A percentile compares a stretch with the other conserved stretches of the same genome.
Evolutionary conservation across 768 basidiomycete genomes (phyloP).

Genomic region (Phylloporus rhodoxanthus): DNA sequence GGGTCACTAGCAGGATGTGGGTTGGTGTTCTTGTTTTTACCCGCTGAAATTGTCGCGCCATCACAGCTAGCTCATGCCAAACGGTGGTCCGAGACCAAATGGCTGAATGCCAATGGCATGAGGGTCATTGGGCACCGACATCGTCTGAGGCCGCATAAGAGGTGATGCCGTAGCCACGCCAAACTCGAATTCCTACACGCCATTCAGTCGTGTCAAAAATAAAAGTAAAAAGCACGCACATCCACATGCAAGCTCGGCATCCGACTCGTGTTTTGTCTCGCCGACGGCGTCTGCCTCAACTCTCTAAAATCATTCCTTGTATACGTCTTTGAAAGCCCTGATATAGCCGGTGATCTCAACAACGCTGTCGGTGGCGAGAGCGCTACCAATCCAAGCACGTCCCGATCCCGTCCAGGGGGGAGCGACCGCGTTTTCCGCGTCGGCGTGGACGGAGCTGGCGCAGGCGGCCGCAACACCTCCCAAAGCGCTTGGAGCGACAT

Average conservation of each 20-base stretch:
- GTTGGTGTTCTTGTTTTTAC: too few species aligned
- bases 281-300: slow-evolving; percentile 58
- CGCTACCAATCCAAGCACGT: slow-evolving; percentile 52
- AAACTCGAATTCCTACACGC: slow-evolving; percentile 33
- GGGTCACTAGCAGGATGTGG: too few species aligned
- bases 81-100: slow-evolving; percentile 29
- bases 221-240: slow-evolving; percentile 37
- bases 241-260: slow-evolving; percentile 82
- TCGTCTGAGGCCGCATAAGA: slow-evolving; percentile 25
- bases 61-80: slow-evolving; percentile 19
- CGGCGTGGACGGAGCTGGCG: slow-evolving; percentile 48
- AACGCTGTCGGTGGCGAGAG: slow-evolving; percentile 68
- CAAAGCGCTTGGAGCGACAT: slow-evolving; percentile 46
- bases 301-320: slow-evolving; percentile 76
- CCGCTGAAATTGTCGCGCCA: not conserved
- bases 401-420: slow-evolving; percentile 23
- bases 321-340: slow-evolving; percentile 80
- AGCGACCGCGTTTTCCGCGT: slow-evolving; percentile 32
- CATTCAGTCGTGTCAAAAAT: not conserved
- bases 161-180: slow-evolving; percentile 26
- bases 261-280: slow-evolving; percentile 79
- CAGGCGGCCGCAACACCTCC: slow-evolving; percentile 39
- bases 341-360: slow-evolving; percentile 64
- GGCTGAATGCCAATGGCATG: slow-evolving; percentile 12
- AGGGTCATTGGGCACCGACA: slow-evolving; percentile 14